A percentile compares a stretch with the other conserved stretches of the same genome.
These are phyloP conservation scores for Cylindricascospora bacillispora DNA, from an alignment of 1,139 yeast genomes.

Conservation along the genomic window DNA sequence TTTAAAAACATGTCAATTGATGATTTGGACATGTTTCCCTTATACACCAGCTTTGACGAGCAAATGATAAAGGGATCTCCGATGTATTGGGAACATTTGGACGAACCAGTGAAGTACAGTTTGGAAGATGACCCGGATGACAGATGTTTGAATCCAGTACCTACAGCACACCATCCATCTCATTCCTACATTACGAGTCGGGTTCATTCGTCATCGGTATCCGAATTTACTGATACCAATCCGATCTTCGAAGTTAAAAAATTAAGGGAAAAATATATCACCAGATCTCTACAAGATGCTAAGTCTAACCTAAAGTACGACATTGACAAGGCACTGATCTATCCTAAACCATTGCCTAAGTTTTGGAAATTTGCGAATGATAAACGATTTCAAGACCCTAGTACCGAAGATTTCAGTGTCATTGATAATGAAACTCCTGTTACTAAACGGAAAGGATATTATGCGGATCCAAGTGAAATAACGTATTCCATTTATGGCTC, in stretches of 20 bases:
- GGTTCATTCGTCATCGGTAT: neutral
- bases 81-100: constrained; percentile 18
- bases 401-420: constrained; percentile 3
- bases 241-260: constrained; percentile 2
- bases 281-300: constrained; percentile 16
- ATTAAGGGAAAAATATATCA: constrained; percentile 14
- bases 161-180: neutral
- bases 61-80: constrained; percentile 21
- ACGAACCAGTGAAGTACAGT: constrained; percentile 6
- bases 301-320: constrained; percentile 16
- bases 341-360: constrained; percentile 24
- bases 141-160: too few species aligned
- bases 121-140: too few species aligned
- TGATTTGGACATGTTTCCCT: constrained; percentile 20
- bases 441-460: too few species aligned
- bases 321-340: constrained; percentile 17
- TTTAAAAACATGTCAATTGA: constrained; percentile 15
- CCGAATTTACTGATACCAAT: constrained; percentile 1
- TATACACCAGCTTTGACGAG: constrained; percentile 16
- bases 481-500: neutral
- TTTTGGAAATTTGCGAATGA: constrained; percentile 24
- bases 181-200: constrained; percentile 3
- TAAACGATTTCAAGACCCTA: constrained; percentile 11
- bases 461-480: neutral
- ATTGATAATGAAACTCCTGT: constrained; percentile 2